phyloP scores from a whole-genome alignment of 2,329 filamentous ascomycete species.

The Neurospora sp. region DNA sequence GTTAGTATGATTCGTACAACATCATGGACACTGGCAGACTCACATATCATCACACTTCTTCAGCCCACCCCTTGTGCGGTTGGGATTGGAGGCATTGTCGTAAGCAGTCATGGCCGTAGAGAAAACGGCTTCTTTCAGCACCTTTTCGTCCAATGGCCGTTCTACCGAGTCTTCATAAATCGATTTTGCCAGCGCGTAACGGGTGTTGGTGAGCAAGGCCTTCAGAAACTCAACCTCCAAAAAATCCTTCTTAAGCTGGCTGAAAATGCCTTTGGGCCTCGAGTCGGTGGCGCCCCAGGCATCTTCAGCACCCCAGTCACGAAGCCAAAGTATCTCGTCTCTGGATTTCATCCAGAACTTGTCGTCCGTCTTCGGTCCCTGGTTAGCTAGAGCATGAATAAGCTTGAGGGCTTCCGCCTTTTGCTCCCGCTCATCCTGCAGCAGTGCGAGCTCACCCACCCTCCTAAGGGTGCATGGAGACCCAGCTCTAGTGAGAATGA shows the following conservation, averaged over 20 bases:
- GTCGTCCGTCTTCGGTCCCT: constrained; percentile 49
- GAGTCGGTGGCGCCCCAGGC: constrained; percentile 13
- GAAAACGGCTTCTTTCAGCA: constrained; percentile 52
- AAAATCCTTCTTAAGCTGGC: constrained; percentile 47
- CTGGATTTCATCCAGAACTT: constrained; percentile 53
- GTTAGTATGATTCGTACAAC: neutral
- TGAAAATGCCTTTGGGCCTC: constrained; percentile 39
- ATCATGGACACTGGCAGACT: neutral
- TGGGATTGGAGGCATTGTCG: constrained; percentile 75
- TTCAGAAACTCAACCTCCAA: constrained; percentile 66
- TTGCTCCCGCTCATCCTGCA: constrained; percentile 56
- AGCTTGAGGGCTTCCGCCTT: constrained; percentile 47
- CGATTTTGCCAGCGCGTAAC: constrained; percentile 53
- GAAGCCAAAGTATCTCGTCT: constrained; percentile 62
- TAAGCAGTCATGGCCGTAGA: constrained; percentile 59
- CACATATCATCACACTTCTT: constrained; percentile 71
- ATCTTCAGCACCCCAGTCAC: constrained; percentile 55
- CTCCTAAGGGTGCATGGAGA: constrained; percentile 40
- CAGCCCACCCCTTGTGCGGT: constrained; percentile 64
- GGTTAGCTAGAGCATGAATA: constrained; percentile 41
- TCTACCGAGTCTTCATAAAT: constrained; percentile 47
- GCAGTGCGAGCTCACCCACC: constrained; percentile 54
- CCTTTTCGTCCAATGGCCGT: constrained; percentile 36
- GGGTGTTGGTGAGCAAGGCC: constrained; percentile 49
- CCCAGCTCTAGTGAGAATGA: constrained; percentile 42